phyloP scores from a whole-genome alignment of 176 grass and related monocot genomes.

The Triticum urartu region DNA sequence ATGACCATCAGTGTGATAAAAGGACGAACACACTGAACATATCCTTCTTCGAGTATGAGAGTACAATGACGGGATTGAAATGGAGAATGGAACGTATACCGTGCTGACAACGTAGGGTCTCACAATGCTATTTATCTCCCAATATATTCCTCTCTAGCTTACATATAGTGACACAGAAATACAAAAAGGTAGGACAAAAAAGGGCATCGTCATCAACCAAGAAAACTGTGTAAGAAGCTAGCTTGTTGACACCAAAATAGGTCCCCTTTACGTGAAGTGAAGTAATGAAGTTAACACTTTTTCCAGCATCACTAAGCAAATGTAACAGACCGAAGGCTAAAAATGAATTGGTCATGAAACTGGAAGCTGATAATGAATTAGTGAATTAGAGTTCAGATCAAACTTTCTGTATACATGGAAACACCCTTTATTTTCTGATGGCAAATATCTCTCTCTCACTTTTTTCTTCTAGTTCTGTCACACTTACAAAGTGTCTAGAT shows the following conservation, averaged over 20 bases:
- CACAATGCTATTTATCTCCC: neutral
- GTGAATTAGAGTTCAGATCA: neutral
- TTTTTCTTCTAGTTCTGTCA: neutral
- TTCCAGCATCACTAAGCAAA: neutral
- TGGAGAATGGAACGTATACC: neutral
- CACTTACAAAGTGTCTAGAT: neutral
- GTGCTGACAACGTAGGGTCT: neutral
- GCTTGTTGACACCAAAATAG: neutral
- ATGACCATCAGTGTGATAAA: neutral
- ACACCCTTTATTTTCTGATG: neutral
- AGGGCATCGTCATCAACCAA: neutral
- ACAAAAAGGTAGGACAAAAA: neutral
- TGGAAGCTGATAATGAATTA: neutral
- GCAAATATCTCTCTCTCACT: neutral
- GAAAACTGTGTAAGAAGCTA: neutral
- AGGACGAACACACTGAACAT: neutral
- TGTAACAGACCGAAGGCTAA: neutral
- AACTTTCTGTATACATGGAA: neutral
- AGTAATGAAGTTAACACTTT: neutral
- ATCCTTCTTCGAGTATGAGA: neutral
- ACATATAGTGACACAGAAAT: slow-evolving; percentile 5
- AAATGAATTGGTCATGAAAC: neutral
- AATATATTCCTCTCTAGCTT: neutral
- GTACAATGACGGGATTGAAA: neutral
- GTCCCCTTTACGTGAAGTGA: neutral